phyloP scores from a whole-genome alignment of 441 rosid genomes.

The Daphne laureola region DNA sequence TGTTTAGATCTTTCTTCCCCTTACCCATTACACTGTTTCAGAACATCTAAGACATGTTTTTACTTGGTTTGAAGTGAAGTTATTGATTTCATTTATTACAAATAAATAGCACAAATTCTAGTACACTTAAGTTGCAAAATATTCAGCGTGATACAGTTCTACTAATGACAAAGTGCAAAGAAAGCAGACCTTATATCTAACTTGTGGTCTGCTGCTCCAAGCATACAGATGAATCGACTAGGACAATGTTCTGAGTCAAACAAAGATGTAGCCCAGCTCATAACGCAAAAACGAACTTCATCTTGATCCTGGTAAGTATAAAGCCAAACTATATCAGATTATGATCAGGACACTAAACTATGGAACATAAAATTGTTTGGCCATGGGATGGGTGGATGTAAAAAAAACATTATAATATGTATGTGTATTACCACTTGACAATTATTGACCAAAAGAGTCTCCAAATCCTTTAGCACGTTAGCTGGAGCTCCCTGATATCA shows the following conservation, averaged over 20 bases:
- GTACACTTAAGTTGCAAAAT: too few species aligned
- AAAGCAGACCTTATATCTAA: slow-evolving; percentile 78
- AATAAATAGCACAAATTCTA: too few species aligned
- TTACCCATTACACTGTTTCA: too few species aligned
- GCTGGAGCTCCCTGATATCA: slow-evolving; percentile 70
- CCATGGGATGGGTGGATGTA: slow-evolving; percentile 6
- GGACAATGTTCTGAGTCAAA: slow-evolving; percentile 84
- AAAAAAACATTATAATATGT: slow-evolving; percentile 3
- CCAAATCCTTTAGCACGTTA: slow-evolving; percentile 63
- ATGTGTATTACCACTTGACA: slow-evolving; percentile 52
- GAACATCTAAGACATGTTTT: too few species aligned
- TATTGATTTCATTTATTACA: too few species aligned
- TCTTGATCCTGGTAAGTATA: slow-evolving; percentile 64
- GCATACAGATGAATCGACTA: slow-evolving; percentile 90
- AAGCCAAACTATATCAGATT: slow-evolving; percentile 16
- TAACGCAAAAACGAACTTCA: slow-evolving; percentile 93
- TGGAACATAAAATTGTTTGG: slow-evolving; percentile 4
- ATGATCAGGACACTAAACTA: slow-evolving; percentile 10
- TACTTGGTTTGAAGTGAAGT: too few species aligned
- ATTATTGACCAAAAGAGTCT: slow-evolving; percentile 67
- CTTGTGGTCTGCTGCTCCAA: slow-evolving; percentile 79
- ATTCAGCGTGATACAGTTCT: slow-evolving; percentile 7
- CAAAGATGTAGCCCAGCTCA: slow-evolving; percentile 87
- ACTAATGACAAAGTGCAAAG: too few species aligned
- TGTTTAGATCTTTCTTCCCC: too few species aligned